phyloP scores from a whole-genome alignment of 2,329 filamentous ascomycete species.

The Akanthomyces lecanii region DNA sequence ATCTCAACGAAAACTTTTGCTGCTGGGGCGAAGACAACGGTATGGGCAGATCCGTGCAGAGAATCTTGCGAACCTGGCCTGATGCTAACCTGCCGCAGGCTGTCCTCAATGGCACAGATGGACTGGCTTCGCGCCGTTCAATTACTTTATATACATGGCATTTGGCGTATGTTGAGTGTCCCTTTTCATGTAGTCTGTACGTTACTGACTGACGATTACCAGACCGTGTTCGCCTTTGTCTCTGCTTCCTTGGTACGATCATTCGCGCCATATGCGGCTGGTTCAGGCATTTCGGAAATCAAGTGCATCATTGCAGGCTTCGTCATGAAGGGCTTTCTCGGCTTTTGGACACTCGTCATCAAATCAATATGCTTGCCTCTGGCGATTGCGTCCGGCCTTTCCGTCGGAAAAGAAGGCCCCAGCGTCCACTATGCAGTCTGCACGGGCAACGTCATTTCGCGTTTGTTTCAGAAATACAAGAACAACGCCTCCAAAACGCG shows the following conservation, averaged over 20 bases:
- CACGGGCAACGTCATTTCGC: slow-evolving; percentile 92
- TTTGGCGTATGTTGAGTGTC: slow-evolving; percentile 60
- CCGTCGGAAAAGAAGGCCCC: slow-evolving; percentile 93
- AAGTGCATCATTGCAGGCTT: slow-evolving; percentile 99
- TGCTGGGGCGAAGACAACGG: slow-evolving; percentile 93
- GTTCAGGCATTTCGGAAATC: slow-evolving; percentile 96
- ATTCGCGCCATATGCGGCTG: slow-evolving; percentile 93
- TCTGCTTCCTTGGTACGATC: slow-evolving; percentile 81
- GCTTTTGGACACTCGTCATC: slow-evolving; percentile 85
- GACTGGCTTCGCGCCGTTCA: slow-evolving; percentile 72
- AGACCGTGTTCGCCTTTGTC: slow-evolving; percentile 75
- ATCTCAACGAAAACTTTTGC: slow-evolving; percentile 95
- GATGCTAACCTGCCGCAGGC: slow-evolving; percentile 43
- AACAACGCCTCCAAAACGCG: slow-evolving; percentile 89
- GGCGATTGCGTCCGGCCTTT: slow-evolving; percentile 88
- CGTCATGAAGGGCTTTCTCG: slow-evolving; percentile 97
- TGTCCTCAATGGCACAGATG: slow-evolving; percentile 87
- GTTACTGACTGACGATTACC: slow-evolving; percentile 12
- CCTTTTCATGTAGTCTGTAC: not conserved
- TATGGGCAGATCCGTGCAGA: slow-evolving; percentile 29
- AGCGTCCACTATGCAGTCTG: slow-evolving; percentile 99
- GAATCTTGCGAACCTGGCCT: not conserved
- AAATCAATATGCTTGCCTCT: slow-evolving; percentile 89
- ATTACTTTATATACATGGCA: slow-evolving; percentile 83
- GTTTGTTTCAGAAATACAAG: slow-evolving; percentile 88